Evolutionary conservation across 1,139 yeast species (phyloP), one percentile per base, ranked within the genome.

Genomic region (Waltiozyma solani): DNA sequence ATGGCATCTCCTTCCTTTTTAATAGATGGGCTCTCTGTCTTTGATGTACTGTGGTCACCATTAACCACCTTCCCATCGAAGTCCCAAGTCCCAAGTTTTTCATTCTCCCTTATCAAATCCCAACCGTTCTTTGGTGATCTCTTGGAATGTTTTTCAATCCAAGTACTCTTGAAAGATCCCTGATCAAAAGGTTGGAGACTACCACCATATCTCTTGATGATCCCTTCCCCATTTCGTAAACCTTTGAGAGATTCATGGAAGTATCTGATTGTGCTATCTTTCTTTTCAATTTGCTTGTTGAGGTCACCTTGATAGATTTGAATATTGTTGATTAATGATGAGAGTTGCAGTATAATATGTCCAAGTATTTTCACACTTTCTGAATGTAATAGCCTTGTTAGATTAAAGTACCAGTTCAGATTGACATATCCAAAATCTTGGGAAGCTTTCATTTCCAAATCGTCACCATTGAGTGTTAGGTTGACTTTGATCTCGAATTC

Each of bases 201-300:
- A 9, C 32, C 32, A 30, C 32, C 32, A 18, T 30, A 30, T 13
- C 32, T 51, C 1, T 46, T 37, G 6, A 57, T 41, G 2, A 53
- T 34, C 15, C 43, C 44, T 3, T 36, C 37, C 1, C 51, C 57
- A 23, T 56, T 56, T 30, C 22, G 17, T 23, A 55, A 32, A 13
- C 52, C 53, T 3, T 45, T 45, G 7, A 55, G 36, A 5, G 49
- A 47, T 24, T 55, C 57, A 25, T 39, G 41, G 2, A 58, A 36
- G 29, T 49, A 54, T 5, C 53, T 42, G 3, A 58, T 45, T 1
- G 50, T 45, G 29, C 46, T 37, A 34, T 52, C 56, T 25, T 50
- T 51, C 5, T 42, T 37, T 5, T 43, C 44, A 8, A 52, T 32
- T 13, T 45, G 44, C 31, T 38, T 44, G 10, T 40, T 29, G 30